Conservation (phyloP, 2,329 filamentous ascomycete genomes). For the Microcyclospora tardicrescens region DNA sequence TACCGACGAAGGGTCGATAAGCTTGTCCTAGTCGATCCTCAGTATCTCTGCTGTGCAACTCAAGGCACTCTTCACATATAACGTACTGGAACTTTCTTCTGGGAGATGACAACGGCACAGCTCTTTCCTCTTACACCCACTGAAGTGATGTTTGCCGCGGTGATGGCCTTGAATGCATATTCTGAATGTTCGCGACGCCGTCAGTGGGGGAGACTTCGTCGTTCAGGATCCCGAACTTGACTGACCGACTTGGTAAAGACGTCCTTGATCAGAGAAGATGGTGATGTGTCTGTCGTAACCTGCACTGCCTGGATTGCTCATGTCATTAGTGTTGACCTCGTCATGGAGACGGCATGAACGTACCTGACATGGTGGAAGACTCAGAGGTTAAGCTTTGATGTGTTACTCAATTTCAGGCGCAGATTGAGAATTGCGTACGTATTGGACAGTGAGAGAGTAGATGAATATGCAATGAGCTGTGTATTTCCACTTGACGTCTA, state of each 20-base stretch:
- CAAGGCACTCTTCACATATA: not conserved
- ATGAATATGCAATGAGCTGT: too few relatives aligned
- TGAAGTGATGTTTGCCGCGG: conserved; percentile 96
- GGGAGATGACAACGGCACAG: conserved; percentile 91
- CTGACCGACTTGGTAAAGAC: conserved; percentile 98
- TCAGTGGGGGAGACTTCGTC: conserved; percentile 7
- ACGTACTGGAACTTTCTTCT: conserved; percentile 98
- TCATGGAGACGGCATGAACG: conserved; percentile 5
- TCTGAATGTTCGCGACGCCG: conserved; percentile 42
- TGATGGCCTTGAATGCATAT: conserved; percentile 99
- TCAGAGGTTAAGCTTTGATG: too few relatives aligned
- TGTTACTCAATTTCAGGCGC: too few relatives aligned
- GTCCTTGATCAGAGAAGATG: conserved; percentile 97
- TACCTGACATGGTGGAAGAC: conserved; percentile 19
- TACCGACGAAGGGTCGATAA: conserved; percentile 94
- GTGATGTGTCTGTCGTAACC: conserved; percentile 98
- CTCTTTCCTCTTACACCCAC: conserved; percentile 92
- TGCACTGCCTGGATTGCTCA: conserved; percentile 51
- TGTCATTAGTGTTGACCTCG: conserved; percentile 10
- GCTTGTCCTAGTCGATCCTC: conserved; percentile 61
- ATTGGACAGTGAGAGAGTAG: too few relatives aligned
- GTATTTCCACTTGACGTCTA: not conserved
- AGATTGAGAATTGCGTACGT: too few relatives aligned
- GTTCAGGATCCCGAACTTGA: conserved; percentile 13
- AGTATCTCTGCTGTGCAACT: conserved; percentile 5